Evolutionary conservation across 345 rosid genomes (phyloP).

Genomic region (Brassica carinata): DNA sequence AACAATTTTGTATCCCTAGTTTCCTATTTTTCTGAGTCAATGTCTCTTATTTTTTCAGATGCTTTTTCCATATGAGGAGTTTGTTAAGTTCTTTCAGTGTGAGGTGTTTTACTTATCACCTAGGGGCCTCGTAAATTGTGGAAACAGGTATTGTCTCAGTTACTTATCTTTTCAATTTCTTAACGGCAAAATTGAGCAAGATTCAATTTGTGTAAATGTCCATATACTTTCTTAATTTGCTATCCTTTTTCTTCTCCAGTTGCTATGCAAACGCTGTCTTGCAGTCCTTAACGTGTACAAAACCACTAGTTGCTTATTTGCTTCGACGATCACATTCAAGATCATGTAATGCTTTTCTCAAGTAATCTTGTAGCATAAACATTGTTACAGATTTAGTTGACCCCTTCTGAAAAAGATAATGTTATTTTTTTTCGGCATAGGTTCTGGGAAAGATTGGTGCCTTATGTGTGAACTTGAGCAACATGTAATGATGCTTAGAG

Average conservation of each 20-base stretch:
- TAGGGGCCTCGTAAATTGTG: slow-evolving; percentile 83
- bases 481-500: slow-evolving; percentile 72
- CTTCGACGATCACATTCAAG: slow-evolving; percentile 76
- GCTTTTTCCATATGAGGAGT: slow-evolving; percentile 77
- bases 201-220: not conserved
- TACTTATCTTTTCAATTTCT: too few species aligned
- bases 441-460: slow-evolving; percentile 75
- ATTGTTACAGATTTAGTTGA: not conserved
- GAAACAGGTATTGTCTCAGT: slow-evolving; percentile 60
- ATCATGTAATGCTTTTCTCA: slow-evolving; percentile 53
- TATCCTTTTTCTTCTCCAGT: slow-evolving; percentile 44
- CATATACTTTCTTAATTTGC: slow-evolving; percentile 6
- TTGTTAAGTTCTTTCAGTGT: slow-evolving; percentile 65
- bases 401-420: not conserved
- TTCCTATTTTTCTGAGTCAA: slow-evolving; percentile 21
- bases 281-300: slow-evolving; percentile 81
- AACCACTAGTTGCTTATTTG: slow-evolving; percentile 71
- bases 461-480: slow-evolving; percentile 91
- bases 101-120: slow-evolving; percentile 66
- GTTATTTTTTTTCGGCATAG: slow-evolving; percentile 38
- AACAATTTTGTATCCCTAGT: too few species aligned
- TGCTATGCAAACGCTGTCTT: slow-evolving; percentile 91
- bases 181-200: not conserved
- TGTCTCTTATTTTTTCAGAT: slow-evolving; percentile 28
- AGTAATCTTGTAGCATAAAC: not conserved